phyloP scores from a whole-genome alignment of 1,139 yeast species.

The Meyerozyma athensensis region DNA sequence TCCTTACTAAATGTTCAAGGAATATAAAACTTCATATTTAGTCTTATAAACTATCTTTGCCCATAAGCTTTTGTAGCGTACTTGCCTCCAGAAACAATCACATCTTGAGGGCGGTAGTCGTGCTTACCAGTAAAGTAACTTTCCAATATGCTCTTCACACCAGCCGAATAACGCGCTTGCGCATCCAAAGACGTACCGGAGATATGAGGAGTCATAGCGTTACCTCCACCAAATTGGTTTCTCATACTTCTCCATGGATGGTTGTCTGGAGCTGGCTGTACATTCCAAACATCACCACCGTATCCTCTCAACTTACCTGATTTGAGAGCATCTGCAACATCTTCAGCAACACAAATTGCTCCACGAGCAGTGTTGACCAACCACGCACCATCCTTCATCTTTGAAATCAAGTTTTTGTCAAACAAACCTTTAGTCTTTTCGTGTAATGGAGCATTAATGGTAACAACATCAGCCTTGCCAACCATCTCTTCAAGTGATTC shows the following conservation, averaged over 20 bases:
- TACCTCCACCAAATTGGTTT: conserved; percentile 66
- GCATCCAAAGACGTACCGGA: conserved; percentile 82
- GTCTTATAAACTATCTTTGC: conserved; percentile 27
- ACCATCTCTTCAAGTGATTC: conserved; percentile 65
- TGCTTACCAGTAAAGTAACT: conserved; percentile 57
- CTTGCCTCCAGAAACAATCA: conserved; percentile 67
- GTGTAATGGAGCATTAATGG: conserved; percentile 76
- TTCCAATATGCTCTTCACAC: conserved; percentile 60
- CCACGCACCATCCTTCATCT: conserved; percentile 75
- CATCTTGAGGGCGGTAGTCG: conserved; percentile 70
- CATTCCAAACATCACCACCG: conserved; percentile 83
- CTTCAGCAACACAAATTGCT: conserved; percentile 69
- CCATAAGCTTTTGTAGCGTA: conserved; percentile 76
- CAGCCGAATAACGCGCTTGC: conserved; percentile 67
- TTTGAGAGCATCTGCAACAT: conserved; percentile 67
- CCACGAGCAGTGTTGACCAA: conserved; percentile 84
- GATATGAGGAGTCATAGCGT: conserved; percentile 83
- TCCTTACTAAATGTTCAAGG: not conserved
- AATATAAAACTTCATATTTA: not conserved
- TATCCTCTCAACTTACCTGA: conserved; percentile 72
- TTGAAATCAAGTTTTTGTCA: conserved; percentile 61
- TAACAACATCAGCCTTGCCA: conserved; percentile 64
- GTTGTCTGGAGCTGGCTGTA: conserved; percentile 72
- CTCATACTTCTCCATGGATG: conserved; percentile 76
- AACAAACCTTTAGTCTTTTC: conserved; percentile 63